Evolutionary conservation across 768 basidiomycete genomes (phyloP).

Genomic region (Dioszegia aurantiaca): DNA sequence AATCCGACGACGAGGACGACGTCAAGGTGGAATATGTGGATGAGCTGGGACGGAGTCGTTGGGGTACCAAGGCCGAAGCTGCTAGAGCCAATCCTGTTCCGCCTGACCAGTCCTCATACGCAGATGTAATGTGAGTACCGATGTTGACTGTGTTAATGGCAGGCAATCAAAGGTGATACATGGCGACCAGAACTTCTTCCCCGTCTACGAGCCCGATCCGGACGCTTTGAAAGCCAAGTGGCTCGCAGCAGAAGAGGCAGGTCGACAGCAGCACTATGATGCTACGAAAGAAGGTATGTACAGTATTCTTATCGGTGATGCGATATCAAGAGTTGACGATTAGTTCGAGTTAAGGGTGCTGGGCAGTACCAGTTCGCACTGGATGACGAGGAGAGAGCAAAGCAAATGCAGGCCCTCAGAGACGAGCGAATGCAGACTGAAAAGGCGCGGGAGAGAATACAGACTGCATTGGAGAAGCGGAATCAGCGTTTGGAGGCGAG

Average conservation of each 20-base stretch:
- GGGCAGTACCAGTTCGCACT: conserved; percentile 87
- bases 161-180: conserved; percentile 50
- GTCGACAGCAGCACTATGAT: conserved; percentile 80
- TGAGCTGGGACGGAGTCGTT: conserved; percentile 48
- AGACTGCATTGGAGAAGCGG: conserved; percentile 32
- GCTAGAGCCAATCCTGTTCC: conserved; percentile 23
- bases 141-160: conserved; percentile 4
- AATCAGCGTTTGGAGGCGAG: conserved; percentile 47
- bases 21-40: conserved; percentile 49
- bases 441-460: conserved; percentile 54
- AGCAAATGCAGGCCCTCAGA: conserved; percentile 80
- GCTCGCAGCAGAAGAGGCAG: conserved; percentile 67
- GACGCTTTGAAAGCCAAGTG: conserved; percentile 56
- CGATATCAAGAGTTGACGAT: too few species aligned
- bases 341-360: conserved; percentile 78
- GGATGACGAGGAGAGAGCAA: conserved; percentile 72
- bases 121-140: conserved; percentile 46
- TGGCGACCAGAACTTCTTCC: conserved; percentile 74
- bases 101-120: conserved; percentile 35
- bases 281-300: conserved; percentile 62
- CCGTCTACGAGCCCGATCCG: conserved; percentile 77
- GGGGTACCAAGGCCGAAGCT: conserved; percentile 44
- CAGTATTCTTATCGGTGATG: too few species aligned
- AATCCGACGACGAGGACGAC: conserved; percentile 43
- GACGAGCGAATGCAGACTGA: conserved; percentile 69